phyloP scores from a whole-genome alignment of 1,139 yeast species.

The Yamadazyma atlantica region DNA sequence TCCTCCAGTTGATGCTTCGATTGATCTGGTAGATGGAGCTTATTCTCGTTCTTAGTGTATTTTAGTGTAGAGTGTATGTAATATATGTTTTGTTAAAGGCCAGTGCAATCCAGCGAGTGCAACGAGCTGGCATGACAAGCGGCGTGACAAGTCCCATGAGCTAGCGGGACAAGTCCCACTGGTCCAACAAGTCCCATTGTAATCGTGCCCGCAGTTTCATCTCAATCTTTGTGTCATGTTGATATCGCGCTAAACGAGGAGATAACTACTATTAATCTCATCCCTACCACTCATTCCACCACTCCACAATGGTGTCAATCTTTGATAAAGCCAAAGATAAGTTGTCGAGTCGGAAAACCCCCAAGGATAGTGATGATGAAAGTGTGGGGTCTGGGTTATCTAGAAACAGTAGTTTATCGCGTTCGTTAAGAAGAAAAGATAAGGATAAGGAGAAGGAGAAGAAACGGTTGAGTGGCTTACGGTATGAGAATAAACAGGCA shows the following conservation, averaged over 20 bases:
- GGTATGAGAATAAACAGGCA: conserved; percentile 11
- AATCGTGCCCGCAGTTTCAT: too few relatives aligned
- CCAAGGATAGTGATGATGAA: conserved; percentile 7
- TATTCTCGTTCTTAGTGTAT: conserved; percentile 2
- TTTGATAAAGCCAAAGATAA: conserved; percentile 13
- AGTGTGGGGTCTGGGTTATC: conserved; percentile 6
- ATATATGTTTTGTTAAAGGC: conserved; percentile 1
- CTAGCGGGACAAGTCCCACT: too few relatives aligned
- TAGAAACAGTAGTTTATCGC: conserved; percentile 9
- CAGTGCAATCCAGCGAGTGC: too few relatives aligned
- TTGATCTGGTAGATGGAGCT: conserved; percentile 45
- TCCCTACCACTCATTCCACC: not conserved
- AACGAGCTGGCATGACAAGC: too few relatives aligned
- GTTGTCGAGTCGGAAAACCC: conserved; percentile 5
- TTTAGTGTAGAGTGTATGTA: not conserved
- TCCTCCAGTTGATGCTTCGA: conserved; percentile 40
- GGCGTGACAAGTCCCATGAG: too few relatives aligned
- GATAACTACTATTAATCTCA: not conserved
- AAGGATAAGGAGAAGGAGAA: conserved; percentile 13
- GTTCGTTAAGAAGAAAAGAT: conserved; percentile 10
- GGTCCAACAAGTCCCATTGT: too few relatives aligned
- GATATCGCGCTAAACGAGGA: not conserved
- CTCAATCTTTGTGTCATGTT: too few relatives aligned
- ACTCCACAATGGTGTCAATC: conserved; percentile 12
- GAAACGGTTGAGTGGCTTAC: conserved; percentile 17